These are phyloP conservation scores for Leccinum longicurvipes DNA, from an alignment of 768 basidiomycete genomes.

Conservation along the genomic window DNA sequence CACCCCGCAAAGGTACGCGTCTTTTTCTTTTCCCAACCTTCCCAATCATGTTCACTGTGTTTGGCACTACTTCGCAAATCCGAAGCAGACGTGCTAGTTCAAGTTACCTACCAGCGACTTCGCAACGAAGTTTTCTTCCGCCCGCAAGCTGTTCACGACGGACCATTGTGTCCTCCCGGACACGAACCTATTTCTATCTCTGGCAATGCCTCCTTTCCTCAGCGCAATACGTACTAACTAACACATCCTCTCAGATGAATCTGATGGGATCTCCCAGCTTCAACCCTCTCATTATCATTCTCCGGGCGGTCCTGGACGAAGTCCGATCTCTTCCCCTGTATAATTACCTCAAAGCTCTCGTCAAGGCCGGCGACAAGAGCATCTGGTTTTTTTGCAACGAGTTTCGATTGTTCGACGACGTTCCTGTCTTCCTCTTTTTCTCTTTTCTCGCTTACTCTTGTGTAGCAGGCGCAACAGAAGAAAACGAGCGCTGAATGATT, in stretches of 20 bases:
- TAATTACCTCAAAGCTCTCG: constrained; percentile 84
- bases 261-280: constrained; percentile 78
- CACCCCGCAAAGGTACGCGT: too few relatives aligned
- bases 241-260: constrained; percentile 71
- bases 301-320: constrained; percentile 96
- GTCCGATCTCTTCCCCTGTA: constrained; percentile 90
- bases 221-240: background rate
- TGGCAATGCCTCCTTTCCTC: constrained; percentile 39
- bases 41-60: too few relatives aligned
- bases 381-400: constrained; percentile 88
- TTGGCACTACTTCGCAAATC: too few relatives aligned
- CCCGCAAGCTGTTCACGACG: constrained; percentile 53
- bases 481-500: constrained; percentile 86
- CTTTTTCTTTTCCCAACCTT: too few relatives aligned
- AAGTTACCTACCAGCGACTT: too few relatives aligned
- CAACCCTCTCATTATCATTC: constrained; percentile 75
- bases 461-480: constrained; percentile 68
- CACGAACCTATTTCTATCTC: constrained; percentile 93
- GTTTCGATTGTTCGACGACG: constrained; percentile 75
- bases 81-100: too few relatives aligned
- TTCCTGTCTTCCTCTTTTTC: constrained; percentile 14
- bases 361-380: constrained; percentile 81
- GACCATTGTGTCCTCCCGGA: constrained; percentile 89
- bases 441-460: background rate
- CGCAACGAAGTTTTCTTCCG: too few relatives aligned